phyloP scores from a whole-genome alignment of 441 rosid genomes.

The Gossypium lobatum region DNA sequence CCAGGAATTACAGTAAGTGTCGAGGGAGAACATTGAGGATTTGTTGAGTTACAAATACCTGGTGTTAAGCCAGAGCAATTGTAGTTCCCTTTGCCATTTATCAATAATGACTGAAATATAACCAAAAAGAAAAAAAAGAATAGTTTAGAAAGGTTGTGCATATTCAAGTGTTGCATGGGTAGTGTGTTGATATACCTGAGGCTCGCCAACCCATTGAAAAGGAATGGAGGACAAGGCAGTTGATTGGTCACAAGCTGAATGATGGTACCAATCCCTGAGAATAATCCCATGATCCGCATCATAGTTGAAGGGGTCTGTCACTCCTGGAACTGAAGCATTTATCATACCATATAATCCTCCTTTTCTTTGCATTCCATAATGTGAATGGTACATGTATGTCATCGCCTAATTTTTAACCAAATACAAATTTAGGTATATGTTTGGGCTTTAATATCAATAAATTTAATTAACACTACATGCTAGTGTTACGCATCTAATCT shows the following conservation, averaged over 20 bases:
- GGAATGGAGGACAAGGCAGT: conserved; percentile 43
- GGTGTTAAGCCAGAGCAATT: conserved; percentile 38
- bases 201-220: conserved; percentile 65
- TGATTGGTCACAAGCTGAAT: conserved; percentile 46
- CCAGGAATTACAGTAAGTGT: conserved; percentile 40
- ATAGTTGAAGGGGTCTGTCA: background rate
- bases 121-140: background rate
- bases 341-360: conserved; percentile 62
- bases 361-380: conserved; percentile 63
- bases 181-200: conserved; percentile 32
- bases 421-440: background rate
- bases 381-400: conserved; percentile 68
- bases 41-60: conserved; percentile 36
- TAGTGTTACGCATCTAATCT: too few relatives aligned
- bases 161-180: background rate
- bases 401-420: conserved; percentile 37
- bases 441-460: background rate
- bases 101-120: conserved; percentile 51
- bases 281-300: conserved; percentile 23
- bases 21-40: conserved; percentile 49
- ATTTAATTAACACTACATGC: too few relatives aligned
- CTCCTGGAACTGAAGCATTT: background rate
- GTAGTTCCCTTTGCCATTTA: conserved; percentile 65
- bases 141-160: background rate
- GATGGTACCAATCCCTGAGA: conserved; percentile 71